These are phyloP conservation scores for Rhynchospora breviuscula DNA, from an alignment of 176 grass and related monocot genomes.

Conservation along the genomic window DNA sequence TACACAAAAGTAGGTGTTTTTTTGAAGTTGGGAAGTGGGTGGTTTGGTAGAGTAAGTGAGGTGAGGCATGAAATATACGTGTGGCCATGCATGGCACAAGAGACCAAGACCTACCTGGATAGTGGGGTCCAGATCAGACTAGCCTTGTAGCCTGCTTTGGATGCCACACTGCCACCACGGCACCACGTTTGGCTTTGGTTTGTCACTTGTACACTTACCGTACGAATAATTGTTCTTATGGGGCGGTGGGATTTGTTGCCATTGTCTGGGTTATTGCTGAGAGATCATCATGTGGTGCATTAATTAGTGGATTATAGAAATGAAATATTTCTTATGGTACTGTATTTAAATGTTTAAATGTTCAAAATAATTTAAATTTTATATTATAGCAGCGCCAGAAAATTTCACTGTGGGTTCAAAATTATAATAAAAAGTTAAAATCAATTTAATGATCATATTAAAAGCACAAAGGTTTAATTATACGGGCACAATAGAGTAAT, in stretches of 20 bases:
- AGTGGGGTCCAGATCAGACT: background rate
- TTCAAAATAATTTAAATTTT: background rate
- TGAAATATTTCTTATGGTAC: background rate
- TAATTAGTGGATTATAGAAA: background rate
- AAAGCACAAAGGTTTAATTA: too few relatives aligned
- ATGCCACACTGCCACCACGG: background rate
- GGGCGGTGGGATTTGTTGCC: background rate
- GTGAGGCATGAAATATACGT: constrained; percentile 7
- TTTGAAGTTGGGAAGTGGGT: background rate
- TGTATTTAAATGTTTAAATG: background rate
- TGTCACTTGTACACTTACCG: background rate
- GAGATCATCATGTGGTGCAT: too few relatives aligned
- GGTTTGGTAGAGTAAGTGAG: background rate
- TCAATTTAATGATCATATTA: too few relatives aligned
- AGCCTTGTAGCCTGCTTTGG: background rate
- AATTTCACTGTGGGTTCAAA: too few relatives aligned
- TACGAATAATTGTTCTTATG: background rate
- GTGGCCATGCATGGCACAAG: constrained; percentile 13
- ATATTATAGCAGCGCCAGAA: background rate
- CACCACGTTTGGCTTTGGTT: background rate
- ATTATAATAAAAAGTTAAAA: too few relatives aligned
- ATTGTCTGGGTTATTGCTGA: too few relatives aligned
- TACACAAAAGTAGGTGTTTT: too few relatives aligned
- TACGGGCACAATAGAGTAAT: too few relatives aligned
- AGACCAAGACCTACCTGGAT: background rate